Evolutionary conservation across 2,329 filamentous ascomycete genomes (phyloP).

Genomic region (Arachnomyces sp.): DNA sequence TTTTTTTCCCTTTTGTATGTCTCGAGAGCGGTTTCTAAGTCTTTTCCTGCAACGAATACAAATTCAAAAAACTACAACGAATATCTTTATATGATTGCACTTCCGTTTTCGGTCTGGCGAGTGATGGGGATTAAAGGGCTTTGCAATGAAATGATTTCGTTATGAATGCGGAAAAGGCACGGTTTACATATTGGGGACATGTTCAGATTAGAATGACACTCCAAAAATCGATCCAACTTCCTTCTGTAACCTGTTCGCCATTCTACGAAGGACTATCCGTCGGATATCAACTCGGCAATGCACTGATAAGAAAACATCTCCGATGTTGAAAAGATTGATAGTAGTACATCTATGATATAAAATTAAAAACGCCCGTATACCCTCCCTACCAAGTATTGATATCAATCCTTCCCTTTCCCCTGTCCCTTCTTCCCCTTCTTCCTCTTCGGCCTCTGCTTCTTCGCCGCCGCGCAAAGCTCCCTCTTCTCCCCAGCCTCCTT

Average conservation of each 20-base stretch:
- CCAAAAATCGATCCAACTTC: no score
- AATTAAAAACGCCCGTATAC: background rate
- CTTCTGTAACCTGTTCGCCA: no score
- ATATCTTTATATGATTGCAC: no score
- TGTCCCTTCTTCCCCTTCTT: constrained; percentile 24
- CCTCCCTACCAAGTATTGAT: background rate
- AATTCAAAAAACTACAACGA: constrained; percentile 21
- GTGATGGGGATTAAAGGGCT: constrained; percentile 27
- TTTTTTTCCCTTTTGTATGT: constrained; percentile 24
- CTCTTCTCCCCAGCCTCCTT: constrained; percentile 43
- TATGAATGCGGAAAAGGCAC: no score
- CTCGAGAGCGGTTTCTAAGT: constrained; percentile 22
- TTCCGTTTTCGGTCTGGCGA: constrained; percentile 24
- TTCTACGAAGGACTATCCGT: no score
- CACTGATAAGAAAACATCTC: background rate
- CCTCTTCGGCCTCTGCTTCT: constrained; percentile 55
- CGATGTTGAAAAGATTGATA: constrained; percentile 16
- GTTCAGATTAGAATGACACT: no score
- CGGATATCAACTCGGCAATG: no score
- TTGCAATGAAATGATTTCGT: constrained; percentile 6
- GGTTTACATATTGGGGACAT: no score
- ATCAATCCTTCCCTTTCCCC: constrained; percentile 6
- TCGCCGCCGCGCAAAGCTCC: constrained; percentile 63
- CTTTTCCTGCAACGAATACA: constrained; percentile 30
- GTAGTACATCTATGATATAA: constrained; percentile 15